Evolutionary conservation across 2,329 filamentous ascomycete species (phyloP).

Genomic region (Leptosphaerulina australis): DNA sequence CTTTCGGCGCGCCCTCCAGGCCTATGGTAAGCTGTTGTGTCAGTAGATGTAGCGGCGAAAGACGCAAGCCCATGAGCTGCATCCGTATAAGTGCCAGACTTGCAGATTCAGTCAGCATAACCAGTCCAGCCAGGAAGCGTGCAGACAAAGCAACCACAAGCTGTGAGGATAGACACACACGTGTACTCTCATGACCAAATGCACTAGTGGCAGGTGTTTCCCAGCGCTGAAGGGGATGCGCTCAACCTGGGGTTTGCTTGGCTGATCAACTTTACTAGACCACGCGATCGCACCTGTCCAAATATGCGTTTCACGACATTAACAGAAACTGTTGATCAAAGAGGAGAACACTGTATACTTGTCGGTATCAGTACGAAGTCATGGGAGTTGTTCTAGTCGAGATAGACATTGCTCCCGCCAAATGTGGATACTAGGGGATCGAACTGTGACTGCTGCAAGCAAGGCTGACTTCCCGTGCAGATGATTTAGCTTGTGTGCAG

Average conservation of each 20-base stretch:
- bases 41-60: neutral
- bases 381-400: neutral
- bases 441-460: neutral
- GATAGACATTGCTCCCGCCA: neutral
- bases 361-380: neutral
- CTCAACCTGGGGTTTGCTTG: slow-evolving; percentile 5
- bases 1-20: slow-evolving; percentile 11
- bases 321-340: neutral
- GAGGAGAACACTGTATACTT: slow-evolving; percentile 1
- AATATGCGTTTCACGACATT: neutral
- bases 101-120: neutral
- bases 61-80: neutral
- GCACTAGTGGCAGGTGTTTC: neutral
- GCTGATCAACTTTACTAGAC: neutral
- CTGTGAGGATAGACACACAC: slow-evolving; percentile 6
- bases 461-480: neutral
- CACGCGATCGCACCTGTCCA: neutral
- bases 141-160: slow-evolving; percentile 2
- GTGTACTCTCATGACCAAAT: slow-evolving; percentile 11
- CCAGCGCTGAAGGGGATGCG: neutral
- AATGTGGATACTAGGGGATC: neutral
- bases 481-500: neutral
- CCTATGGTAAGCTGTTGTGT: neutral
- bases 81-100: slow-evolving; percentile 16
- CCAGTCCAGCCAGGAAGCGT: neutral